Base-by-base conservation (phyloP, 2,329 filamentous ascomycete genomes). In the Aspergillus quadricinctus region DNA sequence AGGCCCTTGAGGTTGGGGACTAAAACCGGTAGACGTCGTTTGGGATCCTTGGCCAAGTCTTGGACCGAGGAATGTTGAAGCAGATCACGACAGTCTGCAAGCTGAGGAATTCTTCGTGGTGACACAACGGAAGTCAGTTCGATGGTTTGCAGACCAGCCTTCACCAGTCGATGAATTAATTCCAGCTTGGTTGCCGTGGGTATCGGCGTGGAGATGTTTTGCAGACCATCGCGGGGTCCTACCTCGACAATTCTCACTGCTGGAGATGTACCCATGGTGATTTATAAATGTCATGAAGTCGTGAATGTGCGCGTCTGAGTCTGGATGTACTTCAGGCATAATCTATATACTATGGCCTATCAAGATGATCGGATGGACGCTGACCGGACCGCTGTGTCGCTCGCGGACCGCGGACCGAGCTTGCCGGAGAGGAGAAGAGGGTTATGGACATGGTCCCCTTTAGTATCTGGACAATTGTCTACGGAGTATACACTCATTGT, bases 71-170 rank as follows among this genome's bases (percentile, higher is more conserved):
- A 9, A 53, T 61, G 37, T 0, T 52, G 31, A 2, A 70, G 52
- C 0, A 74, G 53, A 11, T 65, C 56, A 14, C 65, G 64, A 57
- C 67, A 69, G 49, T 74, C 72, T 4, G 69, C 67, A 49, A 90
- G 85, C 80, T 94, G 90, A 3, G 91, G 90, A 50, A 92, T 87
- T 83, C 88, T 92, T 83, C 89, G 91, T 1, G 90, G 89, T 49
- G 88, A 84, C 8, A 95, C 90, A 68, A 95, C 91, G 1, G 88
- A 89, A 0, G 90, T 91, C 19, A 88, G 86, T 72, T 95, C 90
- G 59, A 95, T 93, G 3, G 86, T 86, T 5, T 77, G 77, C 45
- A 94, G 71, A 0, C 90, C 90, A 1, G 89, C 88, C 60, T 77
- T 76, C 37, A 86, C 83, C 59, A 95, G 77, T 58, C 83, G 79